Evolutionary conservation across 495 filamentous ascomycete species (phyloP).

Genomic region (Hypoxylon subgilvum): DNA sequence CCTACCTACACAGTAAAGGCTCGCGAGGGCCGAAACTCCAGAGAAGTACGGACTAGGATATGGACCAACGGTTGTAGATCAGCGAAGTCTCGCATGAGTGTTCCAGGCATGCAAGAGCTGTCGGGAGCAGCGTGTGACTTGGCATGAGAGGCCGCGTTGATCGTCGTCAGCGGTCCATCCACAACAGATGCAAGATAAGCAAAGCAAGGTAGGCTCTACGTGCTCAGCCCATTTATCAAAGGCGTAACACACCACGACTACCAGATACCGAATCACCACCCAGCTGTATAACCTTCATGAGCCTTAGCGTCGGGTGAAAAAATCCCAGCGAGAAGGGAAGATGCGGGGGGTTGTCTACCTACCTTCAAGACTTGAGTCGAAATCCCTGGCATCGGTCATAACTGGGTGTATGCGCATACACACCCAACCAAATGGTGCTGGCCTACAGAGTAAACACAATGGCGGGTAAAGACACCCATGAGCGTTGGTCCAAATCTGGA

Average conservation of each 20-base stretch:
- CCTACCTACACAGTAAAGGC: too few species aligned
- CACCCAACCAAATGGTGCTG: not conserved
- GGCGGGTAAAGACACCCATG: constrained; percentile 11
- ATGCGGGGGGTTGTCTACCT: constrained; percentile 14
- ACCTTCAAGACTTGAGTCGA: constrained; percentile 16
- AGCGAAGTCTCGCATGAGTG: constrained; percentile 1
- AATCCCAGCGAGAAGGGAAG: not conserved
- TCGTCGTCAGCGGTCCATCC: constrained; percentile 19
- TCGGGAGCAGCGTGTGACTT: constrained; percentile 26
- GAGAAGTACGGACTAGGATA: too few species aligned
- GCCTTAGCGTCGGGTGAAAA: constrained; percentile 17
- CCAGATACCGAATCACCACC: constrained; percentile 16
- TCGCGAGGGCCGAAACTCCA: constrained; percentile 5
- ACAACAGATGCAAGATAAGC: constrained; percentile 23
- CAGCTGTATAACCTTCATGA: constrained; percentile 15
- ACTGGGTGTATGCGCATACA: not conserved
- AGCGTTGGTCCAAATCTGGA: constrained; percentile 15
- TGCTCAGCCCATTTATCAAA: constrained; percentile 2
- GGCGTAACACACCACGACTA: constrained; percentile 15
- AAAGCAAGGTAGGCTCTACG: constrained; percentile 12
- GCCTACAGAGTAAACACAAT: constrained; percentile 8
- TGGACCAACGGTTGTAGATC: too few species aligned
- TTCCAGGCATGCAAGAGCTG: constrained; percentile 3
- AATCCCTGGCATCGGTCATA: constrained; percentile 19
- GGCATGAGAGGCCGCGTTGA: constrained; percentile 28